Percentiles rank a stretch among this genome's conserved stretches.
These are phyloP conservation scores for Gracilariopsis chorda DNA, from an alignment of 23 red algal species.

Conservation along the genomic window DNA sequence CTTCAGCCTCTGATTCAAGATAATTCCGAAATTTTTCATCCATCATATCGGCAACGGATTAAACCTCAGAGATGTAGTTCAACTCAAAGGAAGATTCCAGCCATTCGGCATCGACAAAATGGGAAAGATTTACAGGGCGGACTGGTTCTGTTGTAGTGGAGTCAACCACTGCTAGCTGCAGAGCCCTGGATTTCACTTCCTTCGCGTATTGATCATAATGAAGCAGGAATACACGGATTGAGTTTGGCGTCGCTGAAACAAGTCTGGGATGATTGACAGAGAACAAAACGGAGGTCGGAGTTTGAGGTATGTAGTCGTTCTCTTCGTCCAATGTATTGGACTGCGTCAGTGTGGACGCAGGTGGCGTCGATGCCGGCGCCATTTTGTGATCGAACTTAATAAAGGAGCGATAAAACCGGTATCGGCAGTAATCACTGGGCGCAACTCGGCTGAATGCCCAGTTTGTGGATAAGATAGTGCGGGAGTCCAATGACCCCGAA, in stretches of 20 bases:
- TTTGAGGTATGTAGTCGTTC: too few species aligned
- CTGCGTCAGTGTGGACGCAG: too few species aligned
- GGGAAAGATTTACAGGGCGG: background rate
- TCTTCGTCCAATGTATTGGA: too few species aligned
- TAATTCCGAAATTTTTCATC: background rate
- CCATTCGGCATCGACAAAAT: background rate
- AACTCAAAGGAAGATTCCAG: background rate
- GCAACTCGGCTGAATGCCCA: too few species aligned
- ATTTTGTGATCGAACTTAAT: too few species aligned
- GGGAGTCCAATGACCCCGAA: too few species aligned
- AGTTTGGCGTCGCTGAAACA: background rate
- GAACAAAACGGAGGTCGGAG: background rate
- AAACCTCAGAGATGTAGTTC: background rate
- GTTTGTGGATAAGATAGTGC: too few species aligned
- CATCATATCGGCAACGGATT: background rate
- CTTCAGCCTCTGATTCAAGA: background rate
- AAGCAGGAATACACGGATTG: background rate
- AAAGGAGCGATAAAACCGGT: too few species aligned
- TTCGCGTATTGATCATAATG: background rate
- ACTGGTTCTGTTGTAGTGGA: background rate
- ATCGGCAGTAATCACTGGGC: too few species aligned
- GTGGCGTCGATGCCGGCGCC: too few species aligned
- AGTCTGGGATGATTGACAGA: background rate
- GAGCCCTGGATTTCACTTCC: background rate
- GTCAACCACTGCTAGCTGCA: background rate